These are phyloP conservation scores for Helenozyma rhizophorensis DNA, from an alignment of 805 yeast genomes.

Conservation along the genomic window DNA sequence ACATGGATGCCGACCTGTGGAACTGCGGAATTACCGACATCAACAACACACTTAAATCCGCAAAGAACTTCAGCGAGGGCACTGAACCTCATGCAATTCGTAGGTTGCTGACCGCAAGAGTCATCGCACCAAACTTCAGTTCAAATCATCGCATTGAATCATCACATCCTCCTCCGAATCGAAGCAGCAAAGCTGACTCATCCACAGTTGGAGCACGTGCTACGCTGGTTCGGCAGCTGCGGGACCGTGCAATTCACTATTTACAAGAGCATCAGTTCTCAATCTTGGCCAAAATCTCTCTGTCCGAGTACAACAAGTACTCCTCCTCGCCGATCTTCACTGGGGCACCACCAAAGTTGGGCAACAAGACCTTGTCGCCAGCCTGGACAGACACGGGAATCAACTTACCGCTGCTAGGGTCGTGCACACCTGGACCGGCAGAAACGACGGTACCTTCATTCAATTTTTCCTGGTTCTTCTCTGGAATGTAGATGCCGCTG, in stretches of 20 bases:
- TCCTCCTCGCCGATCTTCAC: conserved; percentile 85
- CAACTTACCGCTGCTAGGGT: conserved; percentile 64
- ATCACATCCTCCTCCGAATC: too few relatives aligned
- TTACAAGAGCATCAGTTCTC: conserved; percentile 31
- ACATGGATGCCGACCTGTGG: too few relatives aligned
- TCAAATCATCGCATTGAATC: too few relatives aligned
- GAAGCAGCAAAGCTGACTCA: too few relatives aligned
- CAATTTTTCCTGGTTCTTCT: conserved; percentile 91
- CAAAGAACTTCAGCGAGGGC: too few relatives aligned
- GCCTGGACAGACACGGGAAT: conserved; percentile 71
- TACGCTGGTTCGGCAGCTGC: too few relatives aligned
- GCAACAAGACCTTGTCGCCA: conserved; percentile 94
- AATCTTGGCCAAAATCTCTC: conserved; percentile 92
- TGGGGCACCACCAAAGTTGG: conserved; percentile 88
- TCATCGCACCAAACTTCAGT: too few relatives aligned
- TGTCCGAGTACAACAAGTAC: conserved; percentile 81
- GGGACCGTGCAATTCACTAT: conserved; percentile 2
- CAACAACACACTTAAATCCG: too few relatives aligned
- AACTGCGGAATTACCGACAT: too few relatives aligned
- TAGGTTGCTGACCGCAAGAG: too few relatives aligned
- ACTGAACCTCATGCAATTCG: too few relatives aligned
- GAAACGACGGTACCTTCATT: conserved; percentile 90
- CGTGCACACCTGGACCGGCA: conserved; percentile 89
- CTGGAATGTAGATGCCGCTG: conserved; percentile 90
- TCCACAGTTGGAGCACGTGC: too few relatives aligned